phyloP scores from a whole-genome alignment of 2,329 filamentous ascomycete genomes.

The Talaromyces piceae region DNA sequence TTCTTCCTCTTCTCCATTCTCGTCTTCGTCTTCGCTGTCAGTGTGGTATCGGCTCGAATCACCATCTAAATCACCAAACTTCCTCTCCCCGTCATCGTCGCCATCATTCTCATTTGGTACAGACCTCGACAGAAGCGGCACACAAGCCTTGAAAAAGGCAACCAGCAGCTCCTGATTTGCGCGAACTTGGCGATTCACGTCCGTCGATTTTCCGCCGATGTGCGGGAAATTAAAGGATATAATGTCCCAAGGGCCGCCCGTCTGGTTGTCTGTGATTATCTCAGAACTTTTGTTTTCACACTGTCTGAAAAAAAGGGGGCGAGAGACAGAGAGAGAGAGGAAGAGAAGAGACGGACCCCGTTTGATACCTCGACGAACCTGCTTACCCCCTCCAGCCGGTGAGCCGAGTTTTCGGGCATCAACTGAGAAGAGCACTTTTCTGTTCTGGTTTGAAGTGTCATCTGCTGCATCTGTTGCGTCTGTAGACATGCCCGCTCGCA shows the following conservation, averaged over 20 bases:
- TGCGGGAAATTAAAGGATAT: slow-evolving; percentile 98
- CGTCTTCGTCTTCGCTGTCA: slow-evolving; percentile 12
- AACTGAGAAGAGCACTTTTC: slow-evolving; percentile 33
- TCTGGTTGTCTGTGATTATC: slow-evolving; percentile 9
- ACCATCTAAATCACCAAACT: slow-evolving; percentile 17
- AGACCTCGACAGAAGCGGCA: slow-evolving; percentile 31
- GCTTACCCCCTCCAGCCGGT: slow-evolving; percentile 32
- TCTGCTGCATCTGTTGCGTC: too few relatives aligned
- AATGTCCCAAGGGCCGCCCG: slow-evolving; percentile 55
- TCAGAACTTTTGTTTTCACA: neutral
- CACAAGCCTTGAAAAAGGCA: slow-evolving; percentile 40
- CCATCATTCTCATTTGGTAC: slow-evolving; percentile 14
- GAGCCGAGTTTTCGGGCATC: slow-evolving; percentile 37
- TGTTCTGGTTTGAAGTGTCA: slow-evolving; percentile 10
- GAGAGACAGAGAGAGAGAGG: neutral
- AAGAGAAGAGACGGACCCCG: neutral
- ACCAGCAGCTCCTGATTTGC: slow-evolving; percentile 65
- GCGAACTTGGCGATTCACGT: slow-evolving; percentile 89
- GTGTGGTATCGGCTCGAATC: slow-evolving; percentile 4
- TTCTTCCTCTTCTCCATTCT: slow-evolving; percentile 15
- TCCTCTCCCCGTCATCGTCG: slow-evolving; percentile 14
- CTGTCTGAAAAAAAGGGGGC: neutral
- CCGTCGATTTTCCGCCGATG: slow-evolving; percentile 82
- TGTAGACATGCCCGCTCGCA: slow-evolving; percentile 7
- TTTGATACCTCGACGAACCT: slow-evolving; percentile 34